A percentile compares a stretch with the other conserved stretches of the same genome.
Conservation (phyloP, 2,329 filamentous ascomycete genomes). For the Epichloe scottii region DNA sequence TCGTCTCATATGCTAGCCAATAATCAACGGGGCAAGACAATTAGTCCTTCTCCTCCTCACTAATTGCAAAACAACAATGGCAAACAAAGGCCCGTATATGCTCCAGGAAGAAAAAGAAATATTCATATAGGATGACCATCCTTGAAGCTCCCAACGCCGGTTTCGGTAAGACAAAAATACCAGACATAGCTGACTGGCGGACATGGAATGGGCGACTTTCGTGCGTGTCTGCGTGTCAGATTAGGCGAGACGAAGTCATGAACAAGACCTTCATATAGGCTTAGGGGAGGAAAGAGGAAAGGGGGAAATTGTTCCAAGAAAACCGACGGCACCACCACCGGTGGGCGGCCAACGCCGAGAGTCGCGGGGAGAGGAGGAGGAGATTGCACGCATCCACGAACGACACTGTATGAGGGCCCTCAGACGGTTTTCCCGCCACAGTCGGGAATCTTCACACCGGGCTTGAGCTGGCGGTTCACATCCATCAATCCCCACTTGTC, state of each 20-base stretch:
- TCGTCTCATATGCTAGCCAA: not conserved
- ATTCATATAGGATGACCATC: not conserved
- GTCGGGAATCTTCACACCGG: constrained; percentile 73
- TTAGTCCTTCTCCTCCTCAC: not conserved
- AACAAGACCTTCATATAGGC: no score
- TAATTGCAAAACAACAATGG: not conserved
- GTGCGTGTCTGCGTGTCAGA: not conserved
- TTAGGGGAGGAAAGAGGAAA: no score
- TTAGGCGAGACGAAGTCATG: not conserved
- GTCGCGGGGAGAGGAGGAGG: no score
- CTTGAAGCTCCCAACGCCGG: not conserved
- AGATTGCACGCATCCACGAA: no score
- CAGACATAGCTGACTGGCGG: not conserved
- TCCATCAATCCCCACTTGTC: constrained; percentile 94
- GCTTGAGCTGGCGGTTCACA: constrained; percentile 69
- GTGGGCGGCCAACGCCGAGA: not conserved
- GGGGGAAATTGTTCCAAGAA: not conserved
- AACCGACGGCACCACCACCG: not conserved
- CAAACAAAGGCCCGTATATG: not conserved
- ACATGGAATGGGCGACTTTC: not conserved
- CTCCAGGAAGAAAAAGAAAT: not conserved
- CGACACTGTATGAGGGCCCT: not conserved
- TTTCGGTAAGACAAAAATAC: not conserved
- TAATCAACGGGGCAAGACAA: not conserved
- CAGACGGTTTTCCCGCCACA: constrained; percentile 62